Evolutionary conservation across 176 grass and related monocot genomes (phyloP).

Genomic region (Carex scoparia): DNA sequence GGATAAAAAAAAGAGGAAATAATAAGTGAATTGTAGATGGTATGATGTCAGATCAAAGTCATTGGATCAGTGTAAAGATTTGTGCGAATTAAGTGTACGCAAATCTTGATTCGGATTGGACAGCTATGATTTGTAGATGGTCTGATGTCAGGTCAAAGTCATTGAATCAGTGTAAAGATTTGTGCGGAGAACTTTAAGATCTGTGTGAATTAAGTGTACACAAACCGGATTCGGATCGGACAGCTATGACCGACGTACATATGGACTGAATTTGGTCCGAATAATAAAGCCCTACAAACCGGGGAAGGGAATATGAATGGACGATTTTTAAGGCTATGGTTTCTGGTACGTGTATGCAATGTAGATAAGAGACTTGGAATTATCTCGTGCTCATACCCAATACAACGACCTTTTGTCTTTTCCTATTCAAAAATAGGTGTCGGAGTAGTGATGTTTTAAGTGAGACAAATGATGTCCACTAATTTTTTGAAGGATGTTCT

Average conservation of each 20-base stretch:
- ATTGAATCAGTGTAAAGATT: no score
- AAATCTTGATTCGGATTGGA: no score
- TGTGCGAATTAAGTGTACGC: no score
- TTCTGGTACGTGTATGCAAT: slow-evolving; percentile 2
- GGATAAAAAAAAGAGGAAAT: not conserved
- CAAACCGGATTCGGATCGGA: no score
- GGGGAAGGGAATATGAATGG: not conserved
- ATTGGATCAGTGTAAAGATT: no score
- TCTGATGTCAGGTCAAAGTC: no score
- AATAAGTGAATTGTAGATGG: no score
- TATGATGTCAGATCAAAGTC: not conserved
- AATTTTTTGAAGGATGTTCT: not conserved
- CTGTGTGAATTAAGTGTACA: no score
- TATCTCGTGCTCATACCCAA: slow-evolving; percentile 14
- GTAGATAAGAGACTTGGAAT: slow-evolving; percentile 19
- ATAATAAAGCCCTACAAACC: not conserved
- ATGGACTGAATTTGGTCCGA: not conserved
- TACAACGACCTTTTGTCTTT: slow-evolving; percentile 20
- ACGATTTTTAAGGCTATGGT: slow-evolving; percentile 3
- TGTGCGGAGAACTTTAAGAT: no score
- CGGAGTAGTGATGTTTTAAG: not conserved
- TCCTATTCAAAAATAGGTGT: not conserved
- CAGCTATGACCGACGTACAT: no score
- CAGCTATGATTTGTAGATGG: no score
- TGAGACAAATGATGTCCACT: slow-evolving; percentile 18